Evolutionary conservation across 257 asterid species (phyloP).

Genomic region (Hygrophila difformis): DNA sequence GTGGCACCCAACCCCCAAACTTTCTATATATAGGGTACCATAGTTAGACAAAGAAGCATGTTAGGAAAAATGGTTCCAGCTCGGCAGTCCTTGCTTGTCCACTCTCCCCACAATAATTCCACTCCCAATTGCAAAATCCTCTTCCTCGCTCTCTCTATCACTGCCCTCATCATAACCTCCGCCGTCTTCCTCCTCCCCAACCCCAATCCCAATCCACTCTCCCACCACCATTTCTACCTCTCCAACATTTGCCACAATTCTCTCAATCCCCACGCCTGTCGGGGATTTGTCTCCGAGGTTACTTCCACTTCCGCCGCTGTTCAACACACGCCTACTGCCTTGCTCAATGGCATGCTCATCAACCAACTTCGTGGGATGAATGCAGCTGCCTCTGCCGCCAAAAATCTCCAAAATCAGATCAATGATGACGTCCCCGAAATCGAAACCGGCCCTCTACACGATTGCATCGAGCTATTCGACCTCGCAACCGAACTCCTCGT

Average conservation of each 20-base stretch:
- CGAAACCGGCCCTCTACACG: constrained; percentile 26
- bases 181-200: constrained; percentile 13
- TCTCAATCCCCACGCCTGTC: constrained; percentile 24
- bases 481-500: constrained; percentile 28
- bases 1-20: too few species aligned
- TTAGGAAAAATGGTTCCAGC: too few species aligned
- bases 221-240: not conserved
- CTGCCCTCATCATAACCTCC: constrained; percentile 12
- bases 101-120: constrained; percentile 8
- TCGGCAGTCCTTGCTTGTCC: not conserved
- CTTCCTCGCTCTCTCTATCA: constrained; percentile 13
- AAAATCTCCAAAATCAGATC: constrained; percentile 8
- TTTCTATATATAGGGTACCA: too few species aligned
- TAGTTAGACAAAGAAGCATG: too few species aligned
- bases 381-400: constrained; percentile 1
- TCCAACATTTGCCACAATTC: constrained; percentile 26
- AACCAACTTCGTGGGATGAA: constrained; percentile 21
- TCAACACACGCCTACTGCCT: not conserved
- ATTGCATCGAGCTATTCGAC: constrained; percentile 41
- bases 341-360: constrained; percentile 21
- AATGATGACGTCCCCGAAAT: constrained; percentile 19
- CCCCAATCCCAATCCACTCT: not conserved
- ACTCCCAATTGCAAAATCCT: constrained; percentile 20
- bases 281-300: constrained; percentile 16
- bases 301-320: constrained; percentile 2